Evolutionary conservation across 768 basidiomycete species (phyloP).

Genomic region (Kwoniella sp.): DNA sequence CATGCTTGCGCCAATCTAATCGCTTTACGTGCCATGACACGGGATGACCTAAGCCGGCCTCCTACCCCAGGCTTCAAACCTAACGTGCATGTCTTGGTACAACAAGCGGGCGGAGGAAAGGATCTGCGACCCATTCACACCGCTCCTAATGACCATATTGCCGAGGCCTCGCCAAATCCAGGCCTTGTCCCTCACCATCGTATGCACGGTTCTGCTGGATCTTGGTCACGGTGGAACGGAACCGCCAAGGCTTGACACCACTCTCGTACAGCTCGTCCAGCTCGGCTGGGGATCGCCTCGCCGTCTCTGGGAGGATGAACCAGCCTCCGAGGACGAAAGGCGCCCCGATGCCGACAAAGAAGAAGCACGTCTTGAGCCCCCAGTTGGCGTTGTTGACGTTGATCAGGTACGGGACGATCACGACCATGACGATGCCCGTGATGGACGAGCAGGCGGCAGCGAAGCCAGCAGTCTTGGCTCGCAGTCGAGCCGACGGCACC

Average conservation of each 20-base stretch:
- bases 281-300: slow-evolving; percentile 30
- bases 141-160: too few species aligned
- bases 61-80: too few species aligned
- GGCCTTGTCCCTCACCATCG: too few species aligned
- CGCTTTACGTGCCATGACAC: too few species aligned
- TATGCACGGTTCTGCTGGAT: slow-evolving; percentile 7
- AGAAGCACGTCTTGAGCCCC: slow-evolving; percentile 26
- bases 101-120: too few species aligned
- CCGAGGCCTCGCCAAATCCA: too few species aligned
- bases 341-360: slow-evolving; percentile 30
- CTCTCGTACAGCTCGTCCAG: slow-evolving; percentile 39
- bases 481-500: slow-evolving; percentile 19
- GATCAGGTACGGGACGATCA: slow-evolving; percentile 34
- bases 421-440: slow-evolving; percentile 29
- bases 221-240: slow-evolving; percentile 7
- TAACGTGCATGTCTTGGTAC: too few species aligned
- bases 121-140: too few species aligned
- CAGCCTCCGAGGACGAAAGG: slow-evolving; percentile 27
- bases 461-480: slow-evolving; percentile 39
- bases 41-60: too few species aligned
- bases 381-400: slow-evolving; percentile 34
- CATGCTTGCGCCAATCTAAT: too few species aligned
- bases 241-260: slow-evolving; percentile 35
- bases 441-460: slow-evolving; percentile 30
- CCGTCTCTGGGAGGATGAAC: slow-evolving; percentile 38